Base-by-base conservation (phyloP, 177 flowering plant species). In the Vitis hybrid region DNA sequence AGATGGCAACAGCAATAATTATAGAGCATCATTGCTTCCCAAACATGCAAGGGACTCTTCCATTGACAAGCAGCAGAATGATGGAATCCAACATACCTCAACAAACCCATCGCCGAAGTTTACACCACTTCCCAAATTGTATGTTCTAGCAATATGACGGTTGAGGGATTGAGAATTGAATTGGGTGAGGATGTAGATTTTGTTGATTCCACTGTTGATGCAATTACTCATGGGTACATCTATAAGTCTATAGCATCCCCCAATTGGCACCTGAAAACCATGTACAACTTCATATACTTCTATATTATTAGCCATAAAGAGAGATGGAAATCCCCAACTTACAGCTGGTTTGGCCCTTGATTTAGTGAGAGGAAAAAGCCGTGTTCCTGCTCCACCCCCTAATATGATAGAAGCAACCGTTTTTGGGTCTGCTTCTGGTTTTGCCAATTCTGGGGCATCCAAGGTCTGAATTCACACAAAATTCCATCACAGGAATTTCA, bases 141-240 rank as follows among this genome's bases (percentile, higher is more conserved):
- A 66, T 4, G 69, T 54, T 6, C 49, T 39, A 34, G 69, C 45
- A 32, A 66, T 56, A 56, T 66, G 69, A 15, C 69, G 58, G 39
- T 66, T 66, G 69, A 66, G 69, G 50, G 69, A 66, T 4, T 51
- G 55, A 26, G 69, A 66, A 56, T 66, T 66, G 18, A 66, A 66
- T 19, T 66, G 69, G 12, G 69, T 66, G 7, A 66, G 26, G 23
- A 66, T 56, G 30, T 51, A 66, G 11, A 66, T 66, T 34, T 66
- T 66, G 59, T 15, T 26, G 7, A 66, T 39, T 7, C 45, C 45
- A 39, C 45, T 39, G 45, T 39, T 39, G 45, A 39, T 6, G 45
- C 45, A 39, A 54, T 66, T 66, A 19, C 69, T 66, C 69, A 66
- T 66, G 21, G 69, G 69, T 58, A 66, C 50, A 17, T 66, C 69